Conservation (phyloP, 345 rosid species). For the Aquilaria sinensis region DNA sequence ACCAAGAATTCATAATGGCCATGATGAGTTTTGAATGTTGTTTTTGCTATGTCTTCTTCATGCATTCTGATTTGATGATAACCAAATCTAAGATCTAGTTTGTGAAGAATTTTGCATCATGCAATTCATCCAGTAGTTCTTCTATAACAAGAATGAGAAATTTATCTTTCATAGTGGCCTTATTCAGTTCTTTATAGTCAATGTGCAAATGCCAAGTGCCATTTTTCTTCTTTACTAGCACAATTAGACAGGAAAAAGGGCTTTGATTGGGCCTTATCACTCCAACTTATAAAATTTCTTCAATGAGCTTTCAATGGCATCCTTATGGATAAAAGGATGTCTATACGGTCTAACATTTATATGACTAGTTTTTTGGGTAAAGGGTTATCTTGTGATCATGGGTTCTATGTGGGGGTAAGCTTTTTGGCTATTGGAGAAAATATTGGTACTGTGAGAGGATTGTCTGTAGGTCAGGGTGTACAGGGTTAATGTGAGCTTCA, state of each 20-base stretch:
- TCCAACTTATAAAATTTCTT: background rate
- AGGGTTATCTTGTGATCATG: background rate
- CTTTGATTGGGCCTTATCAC: background rate
- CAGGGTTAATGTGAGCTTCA: too few species aligned
- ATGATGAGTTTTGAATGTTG: background rate
- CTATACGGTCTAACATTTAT: background rate
- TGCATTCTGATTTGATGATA: background rate
- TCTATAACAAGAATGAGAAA: background rate
- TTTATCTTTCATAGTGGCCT: background rate
- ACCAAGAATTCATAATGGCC: background rate
- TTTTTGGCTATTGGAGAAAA: background rate
- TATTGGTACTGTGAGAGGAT: background rate
- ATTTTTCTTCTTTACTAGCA: conserved; percentile 11
- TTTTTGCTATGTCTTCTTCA: background rate
- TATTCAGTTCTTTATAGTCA: background rate
- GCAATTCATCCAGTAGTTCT: background rate
- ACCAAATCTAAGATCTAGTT: background rate
- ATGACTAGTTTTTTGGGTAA: background rate
- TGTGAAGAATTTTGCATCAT: background rate
- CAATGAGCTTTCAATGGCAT: background rate
- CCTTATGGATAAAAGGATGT: background rate
- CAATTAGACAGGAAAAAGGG: background rate
- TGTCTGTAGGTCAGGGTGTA: too few species aligned
- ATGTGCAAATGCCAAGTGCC: conserved; percentile 1
- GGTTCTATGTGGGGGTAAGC: background rate